A percentile compares a stretch with the other conserved stretches of the same genome.
phyloP scores from a whole-genome alignment of 2,329 filamentous ascomycete genomes.

The Escovopsis weberi region DNA sequence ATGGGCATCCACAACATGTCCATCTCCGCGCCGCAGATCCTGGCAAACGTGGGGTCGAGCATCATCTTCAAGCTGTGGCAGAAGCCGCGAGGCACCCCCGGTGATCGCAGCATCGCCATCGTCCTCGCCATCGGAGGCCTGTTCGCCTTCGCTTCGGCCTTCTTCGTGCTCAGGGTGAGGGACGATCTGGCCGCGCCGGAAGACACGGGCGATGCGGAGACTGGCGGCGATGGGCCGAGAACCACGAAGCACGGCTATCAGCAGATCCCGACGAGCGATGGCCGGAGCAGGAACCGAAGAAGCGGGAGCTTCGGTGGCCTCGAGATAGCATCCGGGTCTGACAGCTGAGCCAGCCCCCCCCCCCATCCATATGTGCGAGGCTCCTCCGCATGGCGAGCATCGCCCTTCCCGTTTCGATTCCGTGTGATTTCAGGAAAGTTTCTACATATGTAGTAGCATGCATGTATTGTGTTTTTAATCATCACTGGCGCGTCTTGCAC shows the following conservation, averaged over 20 bases:
- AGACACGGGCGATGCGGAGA: constrained; percentile 21
- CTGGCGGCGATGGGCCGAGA: constrained; percentile 3
- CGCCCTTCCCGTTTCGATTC: no score
- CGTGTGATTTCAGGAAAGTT: no score
- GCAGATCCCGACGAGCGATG: constrained; percentile 19
- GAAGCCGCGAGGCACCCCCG: constrained; percentile 71
- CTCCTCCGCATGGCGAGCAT: no score
- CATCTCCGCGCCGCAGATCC: constrained; percentile 79
- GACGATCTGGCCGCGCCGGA: constrained; percentile 37
- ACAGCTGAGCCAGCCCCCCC: background rate
- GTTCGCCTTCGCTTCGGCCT: constrained; percentile 63
- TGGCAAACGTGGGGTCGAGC: constrained; percentile 74
- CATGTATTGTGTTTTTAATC: no score
- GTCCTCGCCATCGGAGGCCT: constrained; percentile 74
- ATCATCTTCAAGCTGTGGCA: constrained; percentile 75
- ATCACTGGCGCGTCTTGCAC: no score
- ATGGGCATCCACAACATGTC: constrained; percentile 93
- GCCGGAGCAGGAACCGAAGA: constrained; percentile 1
- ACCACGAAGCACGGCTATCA: constrained; percentile 28
- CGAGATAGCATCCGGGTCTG: constrained; percentile 1
- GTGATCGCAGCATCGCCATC: constrained; percentile 76
- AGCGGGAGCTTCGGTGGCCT: constrained; percentile 4
- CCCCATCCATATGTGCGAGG: no score
- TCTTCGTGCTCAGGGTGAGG: constrained; percentile 51
- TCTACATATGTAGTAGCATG: no score